Evolutionary conservation across 2,329 filamentous ascomycete species (phyloP), one percentile per base, ranked within the genome.

Genomic region (Colletotrichum camelliae): DNA sequence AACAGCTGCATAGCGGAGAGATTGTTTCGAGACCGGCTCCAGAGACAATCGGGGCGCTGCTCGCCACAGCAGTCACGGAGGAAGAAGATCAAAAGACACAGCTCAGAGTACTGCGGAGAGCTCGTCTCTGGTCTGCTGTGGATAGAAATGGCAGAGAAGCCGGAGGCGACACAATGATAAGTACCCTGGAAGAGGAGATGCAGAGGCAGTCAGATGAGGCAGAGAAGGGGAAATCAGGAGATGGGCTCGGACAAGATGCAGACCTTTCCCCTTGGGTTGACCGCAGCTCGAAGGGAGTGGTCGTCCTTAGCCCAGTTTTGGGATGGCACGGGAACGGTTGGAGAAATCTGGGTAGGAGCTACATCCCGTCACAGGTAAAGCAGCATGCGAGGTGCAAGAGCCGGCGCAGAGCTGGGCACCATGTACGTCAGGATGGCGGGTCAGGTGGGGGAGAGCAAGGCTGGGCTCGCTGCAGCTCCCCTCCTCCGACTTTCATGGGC

Each of bases 1-100:
- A 77, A 72, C 67, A 82, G 77, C 39, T 79, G 79, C 83, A 84
- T 84, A 37, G 60, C 12, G 31, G 29, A 43, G 52, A 37, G n/a
- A 58, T 29, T 35, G 58, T 65, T 48, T 65, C 35, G n/a, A 52
- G 64, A 52, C 43, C 64, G 65, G 58, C 70, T 55, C 35, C 43
- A n/a, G 62, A 27, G 55, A 24, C 43, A 55, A 13, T 65, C 18
- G 55, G 69, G 43, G 43, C 21, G 31, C 62, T 39, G 39, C 29
- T 48, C 24, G 27, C n/a, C 33, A 39, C 43, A 12, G 39, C 57
- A 64, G 57, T 39, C 24, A 29, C 24, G 24, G 16, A 58, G 58
- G 21, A n/a, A 67, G 27, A 58, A 24, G 35, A 35, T 62, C 7
- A 61, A 37, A 37, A 33, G 55, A 48, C 3, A 12, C 21, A 35